phyloP scores from a whole-genome alignment of 768 basidiomycete genomes.

The Lyophyllum atratum region DNA sequence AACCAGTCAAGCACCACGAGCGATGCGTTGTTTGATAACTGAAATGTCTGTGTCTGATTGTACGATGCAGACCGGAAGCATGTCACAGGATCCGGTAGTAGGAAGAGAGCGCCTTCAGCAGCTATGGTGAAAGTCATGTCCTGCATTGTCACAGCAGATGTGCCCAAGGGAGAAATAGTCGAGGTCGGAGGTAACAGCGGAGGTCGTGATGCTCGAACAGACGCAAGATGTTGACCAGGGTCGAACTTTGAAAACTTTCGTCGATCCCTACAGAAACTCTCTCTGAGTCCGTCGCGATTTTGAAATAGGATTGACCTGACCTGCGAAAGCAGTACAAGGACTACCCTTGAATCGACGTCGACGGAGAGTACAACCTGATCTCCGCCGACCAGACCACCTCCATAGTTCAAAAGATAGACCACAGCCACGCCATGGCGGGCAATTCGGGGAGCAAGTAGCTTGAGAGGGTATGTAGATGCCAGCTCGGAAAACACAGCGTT shows the following conservation, averaged over 20 bases:
- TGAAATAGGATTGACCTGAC: slow-evolving; percentile 41
- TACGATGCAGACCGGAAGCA: slow-evolving; percentile 88
- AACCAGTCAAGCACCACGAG: slow-evolving; percentile 87
- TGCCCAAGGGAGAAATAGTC: not conserved
- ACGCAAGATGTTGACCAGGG: slow-evolving; percentile 58
- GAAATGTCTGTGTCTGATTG: slow-evolving; percentile 80
- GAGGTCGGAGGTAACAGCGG: not conserved
- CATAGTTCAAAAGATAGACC: slow-evolving; percentile 84
- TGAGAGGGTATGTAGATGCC: slow-evolving; percentile 83
- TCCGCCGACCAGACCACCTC: slow-evolving; percentile 89
- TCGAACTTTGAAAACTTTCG: slow-evolving; percentile 91
- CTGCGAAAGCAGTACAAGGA: slow-evolving; percentile 82
- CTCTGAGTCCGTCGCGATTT: not conserved
- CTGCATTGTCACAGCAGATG: slow-evolving; percentile 52
- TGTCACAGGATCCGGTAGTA: slow-evolving; percentile 92
- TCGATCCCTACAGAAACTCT: slow-evolving; percentile 67
- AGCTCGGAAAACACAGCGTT: slow-evolving; percentile 71
- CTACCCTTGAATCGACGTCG: slow-evolving; percentile 54
- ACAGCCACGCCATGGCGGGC: slow-evolving; percentile 54
- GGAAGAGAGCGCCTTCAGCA: slow-evolving; percentile 59
- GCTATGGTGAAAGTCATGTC: slow-evolving; percentile 59
- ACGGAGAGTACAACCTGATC: slow-evolving; percentile 71
- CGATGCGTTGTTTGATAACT: slow-evolving; percentile 59
- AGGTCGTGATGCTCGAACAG: slow-evolving; percentile 23
- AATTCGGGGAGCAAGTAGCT: slow-evolving; percentile 76